Evolutionary conservation across 2,329 filamentous ascomycete genomes (phyloP).

Genomic region (Colletotrichum incanum): DNA sequence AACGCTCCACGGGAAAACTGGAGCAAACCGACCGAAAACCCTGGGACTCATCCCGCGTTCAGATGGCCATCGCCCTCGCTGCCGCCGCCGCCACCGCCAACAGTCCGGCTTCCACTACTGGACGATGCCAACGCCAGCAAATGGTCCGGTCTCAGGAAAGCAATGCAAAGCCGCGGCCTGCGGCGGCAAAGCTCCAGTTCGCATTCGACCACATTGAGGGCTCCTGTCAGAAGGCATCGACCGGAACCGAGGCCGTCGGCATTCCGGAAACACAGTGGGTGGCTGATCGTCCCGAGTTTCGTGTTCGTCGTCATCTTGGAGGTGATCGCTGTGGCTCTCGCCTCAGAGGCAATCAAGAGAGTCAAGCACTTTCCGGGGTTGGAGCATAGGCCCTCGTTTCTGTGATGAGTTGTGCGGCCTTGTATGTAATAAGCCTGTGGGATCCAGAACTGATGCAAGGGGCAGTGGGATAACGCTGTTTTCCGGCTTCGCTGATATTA

Average conservation of each 20-base stretch:
- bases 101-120: too few relatives aligned
- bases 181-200: too few relatives aligned
- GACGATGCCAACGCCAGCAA: neutral
- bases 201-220: too few relatives aligned
- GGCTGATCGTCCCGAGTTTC: too few relatives aligned
- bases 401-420: neutral
- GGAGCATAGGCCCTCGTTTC: neutral
- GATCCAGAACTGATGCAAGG: neutral
- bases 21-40: neutral
- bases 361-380: neutral
- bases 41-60: neutral
- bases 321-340: neutral
- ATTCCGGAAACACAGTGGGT: too few relatives aligned
- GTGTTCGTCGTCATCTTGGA: too few relatives aligned
- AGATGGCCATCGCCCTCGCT: neutral
- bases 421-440: neutral
- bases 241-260: too few relatives aligned
- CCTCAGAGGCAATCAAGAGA: neutral
- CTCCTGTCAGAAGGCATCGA: too few relatives aligned
- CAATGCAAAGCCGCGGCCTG: neutral
- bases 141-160: neutral
- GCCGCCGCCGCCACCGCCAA: too few relatives aligned
- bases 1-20: slow-evolving; percentile 3
- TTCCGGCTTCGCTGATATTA: neutral
- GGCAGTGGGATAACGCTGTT: neutral